Base-by-base conservation (phyloP, 495 filamentous ascomycete genomes). In the Lepraria neglecta region DNA sequence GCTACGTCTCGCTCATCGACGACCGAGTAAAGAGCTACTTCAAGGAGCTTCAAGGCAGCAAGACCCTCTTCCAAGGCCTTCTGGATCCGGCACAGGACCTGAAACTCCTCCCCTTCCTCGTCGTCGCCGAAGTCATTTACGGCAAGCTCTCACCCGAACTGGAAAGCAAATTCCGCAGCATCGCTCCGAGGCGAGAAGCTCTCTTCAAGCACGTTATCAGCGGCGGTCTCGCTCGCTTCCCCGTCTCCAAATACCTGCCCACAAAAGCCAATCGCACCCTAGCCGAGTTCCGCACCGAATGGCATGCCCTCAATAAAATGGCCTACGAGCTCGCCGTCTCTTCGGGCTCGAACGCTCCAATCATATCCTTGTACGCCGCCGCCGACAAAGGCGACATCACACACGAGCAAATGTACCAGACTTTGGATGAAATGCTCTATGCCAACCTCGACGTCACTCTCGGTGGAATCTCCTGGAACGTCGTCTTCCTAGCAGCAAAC, bases 371-470 rank as follows among this genome's bases (percentile, higher is more conserved):
- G 58, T 73, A 65, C 57, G 53, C 58, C 15, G 65, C 64, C 6
- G 50, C 65, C 4, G 44, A 67, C 0, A 14, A 31, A 3, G 65
- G 69, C 2, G 6, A 48, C 4, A 65, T 74, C n/a, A 66, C 52
- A 0, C 48, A 55, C 11, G 65, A 69, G 33, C 48, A 76, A 50
- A 40, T 76, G 1, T 59, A 70, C 3, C 75, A 78, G 15, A 78
- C 76, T 1, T 9, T 80, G 5, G 75, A 76, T 56, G 77, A 80
- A 61, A 68, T 69, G 59, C 69, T 78, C 1, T 79, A 72, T 61
- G 77, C 74, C 2, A 79, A 80, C 56, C 62, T 80, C 0, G 78
- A 80, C 59, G 76, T 79, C 0, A 76, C 76, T 0, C 71, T 70
- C 6, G 68, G 71, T 7, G 72, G 62, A 6, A 17, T 78, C 1